Percentiles rank a stretch among this genome's conserved stretches.
These are phyloP conservation scores for Asclepias syriaca DNA, from an alignment of 257 asterid species.

Conservation along the genomic window DNA sequence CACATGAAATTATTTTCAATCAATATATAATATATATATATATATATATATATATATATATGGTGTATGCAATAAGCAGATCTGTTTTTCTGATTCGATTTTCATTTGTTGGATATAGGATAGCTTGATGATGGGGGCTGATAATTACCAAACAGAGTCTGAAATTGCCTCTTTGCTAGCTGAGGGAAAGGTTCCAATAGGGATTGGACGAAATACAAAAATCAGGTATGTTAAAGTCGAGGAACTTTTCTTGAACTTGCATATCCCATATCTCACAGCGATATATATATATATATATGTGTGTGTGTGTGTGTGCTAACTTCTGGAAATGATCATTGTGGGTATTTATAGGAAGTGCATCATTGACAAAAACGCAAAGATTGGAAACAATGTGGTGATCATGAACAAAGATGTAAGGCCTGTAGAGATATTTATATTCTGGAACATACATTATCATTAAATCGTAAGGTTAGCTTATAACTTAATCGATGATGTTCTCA, in stretches of 20 bases:
- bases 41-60: neutral
- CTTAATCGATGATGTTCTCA: constrained; percentile 15
- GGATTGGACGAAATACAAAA: constrained; percentile 76
- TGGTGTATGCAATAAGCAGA: too few relatives aligned
- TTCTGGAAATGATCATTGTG: neutral
- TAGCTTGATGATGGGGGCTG: constrained; percentile 92
- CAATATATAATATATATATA: neutral
- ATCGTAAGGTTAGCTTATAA: neutral
- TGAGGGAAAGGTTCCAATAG: constrained; percentile 77
- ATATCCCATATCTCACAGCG: constrained; percentile 3
- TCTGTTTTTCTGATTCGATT: neutral
- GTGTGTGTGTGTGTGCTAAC: too few relatives aligned
- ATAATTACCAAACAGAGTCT: constrained; percentile 78
- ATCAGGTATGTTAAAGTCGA: constrained; percentile 51
- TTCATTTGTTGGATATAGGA: constrained; percentile 38
- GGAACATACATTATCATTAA: neutral
- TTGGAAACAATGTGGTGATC: constrained; percentile 79
- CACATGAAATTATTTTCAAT: neutral
- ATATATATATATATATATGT: too few relatives aligned
- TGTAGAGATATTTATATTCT: neutral
- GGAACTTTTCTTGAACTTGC: neutral
- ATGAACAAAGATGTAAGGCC: constrained; percentile 75
- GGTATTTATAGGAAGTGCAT: constrained; percentile 58
- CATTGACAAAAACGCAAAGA: constrained; percentile 87
- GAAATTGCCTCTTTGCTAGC: constrained; percentile 87